Conservation (phyloP, 2,329 filamentous ascomycete genomes). For the Penicillium sp. region DNA sequence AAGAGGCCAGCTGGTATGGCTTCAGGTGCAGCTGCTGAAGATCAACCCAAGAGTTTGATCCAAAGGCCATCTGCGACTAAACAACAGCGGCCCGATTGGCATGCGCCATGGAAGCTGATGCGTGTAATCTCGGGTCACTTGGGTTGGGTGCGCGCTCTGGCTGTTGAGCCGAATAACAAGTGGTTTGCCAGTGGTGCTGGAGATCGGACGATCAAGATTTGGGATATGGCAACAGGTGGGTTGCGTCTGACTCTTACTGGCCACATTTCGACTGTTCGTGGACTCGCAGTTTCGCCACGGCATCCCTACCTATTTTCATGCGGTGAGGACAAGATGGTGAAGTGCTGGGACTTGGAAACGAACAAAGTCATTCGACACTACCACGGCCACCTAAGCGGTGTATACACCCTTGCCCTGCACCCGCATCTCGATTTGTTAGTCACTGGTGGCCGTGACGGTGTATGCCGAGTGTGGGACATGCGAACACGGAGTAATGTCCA, state of each 20-base stretch:
- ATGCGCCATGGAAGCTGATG: slow-evolving; percentile 97
- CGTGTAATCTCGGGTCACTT: slow-evolving; percentile 94
- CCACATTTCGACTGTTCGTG: slow-evolving; percentile 89
- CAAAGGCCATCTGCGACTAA: slow-evolving; percentile 60
- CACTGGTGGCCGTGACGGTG: slow-evolving; percentile 90
- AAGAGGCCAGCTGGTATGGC: slow-evolving; percentile 34
- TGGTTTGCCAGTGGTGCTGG: slow-evolving; percentile 97
- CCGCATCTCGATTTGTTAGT: slow-evolving; percentile 92
- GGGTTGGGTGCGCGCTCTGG: slow-evolving; percentile 86
- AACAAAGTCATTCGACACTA: slow-evolving; percentile 99
- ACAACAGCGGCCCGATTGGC: slow-evolving; percentile 85
- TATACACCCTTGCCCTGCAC: slow-evolving; percentile 90
- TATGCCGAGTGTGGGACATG: slow-evolving; percentile 98
- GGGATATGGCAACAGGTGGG: slow-evolving; percentile 88
- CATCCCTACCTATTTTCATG: slow-evolving; percentile 98
- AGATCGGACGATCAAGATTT: slow-evolving; percentile 97
- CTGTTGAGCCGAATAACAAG: slow-evolving; percentile 92
- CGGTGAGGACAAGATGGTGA: slow-evolving; percentile 99
- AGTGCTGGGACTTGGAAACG: slow-evolving; percentile 99
- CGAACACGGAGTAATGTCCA: slow-evolving; percentile 93
- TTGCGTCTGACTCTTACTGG: slow-evolving; percentile 84
- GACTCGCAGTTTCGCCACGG: slow-evolving; percentile 84
- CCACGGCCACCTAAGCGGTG: slow-evolving; percentile 92
- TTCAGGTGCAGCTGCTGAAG: slow-evolving; percentile 30
- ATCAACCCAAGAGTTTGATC: slow-evolving; percentile 60